A percentile compares a stretch with the other conserved stretches of the same genome.
These are phyloP conservation scores for Daldinia bambusicola DNA, from an alignment of 495 filamentous ascomycete genomes.

Conservation along the genomic window DNA sequence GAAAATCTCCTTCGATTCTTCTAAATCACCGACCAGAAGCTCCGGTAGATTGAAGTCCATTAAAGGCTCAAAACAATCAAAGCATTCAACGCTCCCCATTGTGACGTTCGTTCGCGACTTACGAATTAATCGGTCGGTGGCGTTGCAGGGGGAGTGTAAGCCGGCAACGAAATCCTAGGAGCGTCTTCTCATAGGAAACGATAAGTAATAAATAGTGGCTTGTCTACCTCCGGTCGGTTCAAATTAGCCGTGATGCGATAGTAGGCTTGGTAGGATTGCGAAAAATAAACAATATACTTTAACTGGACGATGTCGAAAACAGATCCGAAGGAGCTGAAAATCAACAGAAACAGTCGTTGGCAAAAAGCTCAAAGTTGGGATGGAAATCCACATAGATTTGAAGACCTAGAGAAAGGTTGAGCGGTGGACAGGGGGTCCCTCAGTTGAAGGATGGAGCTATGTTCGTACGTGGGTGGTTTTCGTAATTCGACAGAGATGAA, in stretches of 20 bases:
- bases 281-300: constrained; percentile 19
- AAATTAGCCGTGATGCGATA: not conserved
- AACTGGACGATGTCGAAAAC: constrained; percentile 9
- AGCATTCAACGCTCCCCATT: constrained; percentile 37
- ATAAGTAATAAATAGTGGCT: constrained; percentile 3
- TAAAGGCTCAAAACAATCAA: constrained; percentile 34
- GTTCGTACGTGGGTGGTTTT: constrained; percentile 37
- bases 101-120: constrained; percentile 29
- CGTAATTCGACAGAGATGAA: constrained; percentile 45
- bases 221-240: constrained; percentile 12
- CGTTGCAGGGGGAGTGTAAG: constrained; percentile 34
- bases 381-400: constrained; percentile 36
- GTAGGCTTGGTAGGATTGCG: not conserved
- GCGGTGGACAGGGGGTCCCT: constrained; percentile 32
- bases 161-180: constrained; percentile 18
- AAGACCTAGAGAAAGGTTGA: constrained; percentile 37
- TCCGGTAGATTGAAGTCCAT: constrained; percentile 57
- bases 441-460: constrained; percentile 38
- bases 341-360: constrained; percentile 26
- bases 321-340: constrained; percentile 15
- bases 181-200: constrained; percentile 16
- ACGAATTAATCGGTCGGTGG: constrained; percentile 35
- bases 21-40: constrained; percentile 56
- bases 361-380: constrained; percentile 33
- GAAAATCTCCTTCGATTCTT: constrained; percentile 52